Evolutionary conservation across 1,139 yeast genomes (phyloP), one percentile per base, ranked within the genome.

Genomic region (Torulaspora globosa): DNA sequence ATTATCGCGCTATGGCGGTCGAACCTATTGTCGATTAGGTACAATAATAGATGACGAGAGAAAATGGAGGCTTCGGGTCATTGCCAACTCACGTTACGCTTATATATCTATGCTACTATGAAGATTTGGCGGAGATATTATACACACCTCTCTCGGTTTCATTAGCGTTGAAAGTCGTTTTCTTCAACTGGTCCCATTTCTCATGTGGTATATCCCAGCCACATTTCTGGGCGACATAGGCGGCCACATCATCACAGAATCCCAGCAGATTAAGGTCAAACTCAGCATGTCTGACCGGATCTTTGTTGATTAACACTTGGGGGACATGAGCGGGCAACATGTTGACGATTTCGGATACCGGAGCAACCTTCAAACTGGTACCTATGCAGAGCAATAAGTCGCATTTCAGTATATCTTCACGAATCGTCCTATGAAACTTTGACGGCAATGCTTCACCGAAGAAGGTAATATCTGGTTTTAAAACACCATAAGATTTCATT

Each of bases 381-480:
- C 98, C 98, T 14, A 90, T 82, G 65, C 96, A 84, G 5, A 92
- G 76, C 37, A 92, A 68, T 46, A 92, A 70, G 67, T 92, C 97
- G 68, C 96, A 88, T 24, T 78, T 71, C 15, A 71, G 61, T 3
- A 83, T 71, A 59, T 84, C 92, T 38, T 73, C 68, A 32, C 74
- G 72, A 32, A 86, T 75, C 23, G 76, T 69, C 40, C 77, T 77
- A 55, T 87, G 92, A 59, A 84, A 89, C 44, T 74, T 67, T n/a
- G 73, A 69, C 0, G 97, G 97, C 46, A 92, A 72, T 11, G 82
- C 79, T 63, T 92, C 97, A 6, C 96, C 96, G 59, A 92, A 92
- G 61, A 92, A 92, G 0, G 97, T 90, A 49, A 92, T 90, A 64
- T 92, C 96, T 0, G 98, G 98, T 62, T 92, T 90, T 74, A 87